Percentiles rank a stretch among this genome's conserved stretches.
Conservation (phyloP, 768 basidiomycete species). For the Phlebiopsis gigantea region DNA sequence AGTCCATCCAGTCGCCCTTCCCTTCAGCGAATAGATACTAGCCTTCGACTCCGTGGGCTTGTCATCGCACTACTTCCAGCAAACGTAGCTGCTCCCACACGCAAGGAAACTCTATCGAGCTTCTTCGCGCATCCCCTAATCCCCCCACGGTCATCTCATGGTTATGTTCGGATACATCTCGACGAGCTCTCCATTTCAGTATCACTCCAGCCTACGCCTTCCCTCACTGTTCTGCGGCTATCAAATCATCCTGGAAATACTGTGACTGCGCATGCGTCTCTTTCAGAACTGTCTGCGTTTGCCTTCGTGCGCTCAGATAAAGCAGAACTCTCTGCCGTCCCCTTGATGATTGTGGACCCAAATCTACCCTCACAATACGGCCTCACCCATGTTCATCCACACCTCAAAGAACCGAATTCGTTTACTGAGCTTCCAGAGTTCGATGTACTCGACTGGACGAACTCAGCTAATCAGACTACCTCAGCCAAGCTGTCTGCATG, state of each 20-base stretch:
- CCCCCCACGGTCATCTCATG: constrained; percentile 43
- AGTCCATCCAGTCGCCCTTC: constrained; percentile 18
- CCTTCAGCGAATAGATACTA: constrained; percentile 29
- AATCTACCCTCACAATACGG: constrained; percentile 56
- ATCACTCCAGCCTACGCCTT: constrained; percentile 10
- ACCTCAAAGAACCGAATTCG: constrained; percentile 1
- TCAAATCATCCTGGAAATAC: not conserved
- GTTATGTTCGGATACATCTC: constrained; percentile 45
- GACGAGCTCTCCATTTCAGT: constrained; percentile 20
- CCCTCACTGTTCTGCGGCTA: not conserved
- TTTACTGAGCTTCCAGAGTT: constrained; percentile 44
- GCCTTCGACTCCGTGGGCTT: constrained; percentile 37
- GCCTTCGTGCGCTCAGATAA: constrained; percentile 31
- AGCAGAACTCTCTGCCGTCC: constrained; percentile 38
- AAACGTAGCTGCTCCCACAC: constrained; percentile 1
- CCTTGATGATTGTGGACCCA: constrained; percentile 73
- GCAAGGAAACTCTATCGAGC: constrained; percentile 21
- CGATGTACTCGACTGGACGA: constrained; percentile 60
- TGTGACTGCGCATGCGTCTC: constrained; percentile 19
- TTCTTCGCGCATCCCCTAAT: constrained; percentile 60
- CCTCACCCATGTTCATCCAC: constrained; percentile 37
- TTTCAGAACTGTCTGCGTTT: constrained; percentile 55
- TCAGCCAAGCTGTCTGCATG: constrained; percentile 59
- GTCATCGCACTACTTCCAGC: constrained; percentile 42
- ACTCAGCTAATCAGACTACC: constrained; percentile 29